These are phyloP conservation scores for Gossypium sturtianum DNA, from an alignment of 345 rosid genomes.

Conservation along the genomic window DNA sequence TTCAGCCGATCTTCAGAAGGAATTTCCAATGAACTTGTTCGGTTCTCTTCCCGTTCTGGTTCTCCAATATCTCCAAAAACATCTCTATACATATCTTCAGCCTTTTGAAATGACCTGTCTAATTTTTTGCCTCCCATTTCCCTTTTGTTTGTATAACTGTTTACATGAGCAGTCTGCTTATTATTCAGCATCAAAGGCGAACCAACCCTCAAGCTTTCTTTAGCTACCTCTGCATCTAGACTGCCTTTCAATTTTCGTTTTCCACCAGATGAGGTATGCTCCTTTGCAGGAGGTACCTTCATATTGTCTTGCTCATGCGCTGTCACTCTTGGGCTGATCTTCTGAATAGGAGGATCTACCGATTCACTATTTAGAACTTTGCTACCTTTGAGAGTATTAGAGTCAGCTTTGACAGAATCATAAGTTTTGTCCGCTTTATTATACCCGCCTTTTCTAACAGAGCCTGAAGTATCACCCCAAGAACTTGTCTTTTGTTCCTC, in stretches of 20 bases:
- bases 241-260: conserved; percentile 46
- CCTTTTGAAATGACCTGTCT: conserved; percentile 38
- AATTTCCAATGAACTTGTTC: conserved; percentile 27
- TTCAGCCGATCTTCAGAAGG: conserved; percentile 27
- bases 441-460: conserved; percentile 38
- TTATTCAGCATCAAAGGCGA: conserved; percentile 38
- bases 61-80: conserved; percentile 73
- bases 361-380: conserved; percentile 25
- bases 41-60: conserved; percentile 57
- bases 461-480: conserved; percentile 29
- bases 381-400: conserved; percentile 12
- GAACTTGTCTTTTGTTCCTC: conserved; percentile 46
- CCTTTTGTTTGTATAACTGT: conserved; percentile 30
- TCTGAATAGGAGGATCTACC: conserved; percentile 36
- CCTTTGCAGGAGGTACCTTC: conserved; percentile 41
- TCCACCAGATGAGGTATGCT: conserved; percentile 38
- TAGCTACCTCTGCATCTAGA: conserved; percentile 29
- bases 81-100: conserved; percentile 57
- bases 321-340: conserved; percentile 33
- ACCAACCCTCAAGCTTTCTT: conserved; percentile 33
- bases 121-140: conserved; percentile 40
- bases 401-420: conserved; percentile 32
- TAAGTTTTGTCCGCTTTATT: conserved; percentile 34
- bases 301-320: conserved; percentile 34
- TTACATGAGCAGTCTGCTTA: conserved; percentile 37